Evolutionary conservation across 768 basidiomycete species (phyloP).

Genomic region (Suillus sp.): DNA sequence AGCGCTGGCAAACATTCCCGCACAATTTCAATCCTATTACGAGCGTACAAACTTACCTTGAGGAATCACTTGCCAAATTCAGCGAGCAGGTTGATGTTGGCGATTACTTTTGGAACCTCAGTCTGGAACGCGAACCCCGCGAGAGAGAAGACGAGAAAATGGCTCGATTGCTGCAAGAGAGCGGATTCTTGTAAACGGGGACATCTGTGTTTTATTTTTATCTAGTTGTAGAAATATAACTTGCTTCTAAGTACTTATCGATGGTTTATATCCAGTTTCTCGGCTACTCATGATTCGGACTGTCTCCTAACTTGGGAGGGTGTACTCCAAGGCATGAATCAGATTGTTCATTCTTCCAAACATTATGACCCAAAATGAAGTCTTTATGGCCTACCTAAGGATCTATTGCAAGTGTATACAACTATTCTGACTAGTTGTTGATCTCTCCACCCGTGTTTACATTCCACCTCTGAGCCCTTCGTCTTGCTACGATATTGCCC

Average conservation of each 20-base stretch:
- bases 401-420: not conserved
- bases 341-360: not conserved
- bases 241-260: not conserved
- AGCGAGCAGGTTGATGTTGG: slow-evolving; percentile 67
- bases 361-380: not conserved
- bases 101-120: slow-evolving; percentile 83
- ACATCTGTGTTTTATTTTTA: not conserved
- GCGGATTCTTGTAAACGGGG: slow-evolving; percentile 68
- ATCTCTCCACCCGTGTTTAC: not conserved
- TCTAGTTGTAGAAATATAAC: not conserved
- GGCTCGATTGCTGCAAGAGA: slow-evolving; percentile 86
- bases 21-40: slow-evolving; percentile 81
- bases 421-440: not conserved
- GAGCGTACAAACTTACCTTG: slow-evolving; percentile 71
- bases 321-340: not conserved
- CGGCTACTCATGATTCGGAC: not conserved
- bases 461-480: slow-evolving; percentile 23
- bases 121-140: slow-evolving; percentile 86
- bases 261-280: not conserved
- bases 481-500: slow-evolving; percentile 21
- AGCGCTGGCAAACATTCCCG: slow-evolving; percentile 89
- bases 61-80: slow-evolving; percentile 74
- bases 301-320: not conserved
- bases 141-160: slow-evolving; percentile 98
- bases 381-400: too few species aligned